Conservation (phyloP, 441 rosid genomes). For the Corymbia citriodora region DNA sequence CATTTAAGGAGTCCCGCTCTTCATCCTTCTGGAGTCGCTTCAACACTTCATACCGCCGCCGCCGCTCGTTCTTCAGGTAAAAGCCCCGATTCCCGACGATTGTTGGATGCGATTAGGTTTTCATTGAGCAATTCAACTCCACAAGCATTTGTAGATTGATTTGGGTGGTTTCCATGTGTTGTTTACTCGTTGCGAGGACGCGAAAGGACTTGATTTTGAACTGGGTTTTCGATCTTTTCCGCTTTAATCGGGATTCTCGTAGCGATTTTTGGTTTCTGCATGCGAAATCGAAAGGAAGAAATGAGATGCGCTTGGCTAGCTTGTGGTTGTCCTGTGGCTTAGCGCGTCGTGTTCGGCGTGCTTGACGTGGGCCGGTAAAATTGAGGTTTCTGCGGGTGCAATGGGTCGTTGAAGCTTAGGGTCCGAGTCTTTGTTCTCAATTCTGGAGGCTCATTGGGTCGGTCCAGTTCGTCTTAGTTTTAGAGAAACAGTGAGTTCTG, state of each 20-base stretch:
- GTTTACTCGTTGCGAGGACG: background rate
- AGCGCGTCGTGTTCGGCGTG: background rate
- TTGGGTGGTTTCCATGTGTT: background rate
- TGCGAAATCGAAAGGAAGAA: background rate
- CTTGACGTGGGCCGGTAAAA: background rate
- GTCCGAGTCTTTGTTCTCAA: background rate
- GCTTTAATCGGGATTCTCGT: background rate
- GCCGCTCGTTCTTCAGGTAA: background rate
- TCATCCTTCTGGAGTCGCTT: background rate
- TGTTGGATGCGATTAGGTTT: background rate
- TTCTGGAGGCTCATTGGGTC: background rate
- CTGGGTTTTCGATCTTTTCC: background rate
- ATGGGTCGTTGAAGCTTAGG: background rate
- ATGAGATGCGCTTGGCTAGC: background rate
- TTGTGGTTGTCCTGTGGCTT: background rate
- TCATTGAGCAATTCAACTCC: background rate
- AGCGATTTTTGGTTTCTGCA: background rate
- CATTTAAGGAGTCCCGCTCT: background rate
- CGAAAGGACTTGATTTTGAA: background rate
- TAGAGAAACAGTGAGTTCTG: background rate
- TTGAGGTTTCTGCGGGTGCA: background rate
- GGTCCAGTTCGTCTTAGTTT: background rate
- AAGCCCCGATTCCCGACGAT: background rate
- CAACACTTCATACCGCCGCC: background rate
- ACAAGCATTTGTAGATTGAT: background rate